Percentiles rank a stretch among this genome's conserved stretches.
Conservation (phyloP, 1,139 yeast species). For the Candida sojae region DNA sequence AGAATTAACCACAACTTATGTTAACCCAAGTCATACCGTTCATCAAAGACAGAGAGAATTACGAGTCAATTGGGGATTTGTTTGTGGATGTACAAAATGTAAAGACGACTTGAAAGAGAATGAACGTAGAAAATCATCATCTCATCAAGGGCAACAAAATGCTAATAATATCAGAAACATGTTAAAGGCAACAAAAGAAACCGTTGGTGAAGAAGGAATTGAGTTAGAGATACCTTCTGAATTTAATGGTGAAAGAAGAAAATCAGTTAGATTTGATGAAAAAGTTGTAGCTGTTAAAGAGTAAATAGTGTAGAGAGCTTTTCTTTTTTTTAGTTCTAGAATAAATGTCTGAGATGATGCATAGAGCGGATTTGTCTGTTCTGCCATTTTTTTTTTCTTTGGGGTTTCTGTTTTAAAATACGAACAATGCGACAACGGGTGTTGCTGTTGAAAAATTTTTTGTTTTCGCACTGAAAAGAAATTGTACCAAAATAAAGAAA, state of each 20-base stretch:
- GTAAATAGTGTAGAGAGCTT: constrained; percentile 2
- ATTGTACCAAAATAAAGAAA: too few relatives aligned
- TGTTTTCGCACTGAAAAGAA: neutral
- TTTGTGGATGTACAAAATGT: constrained; percentile 71
- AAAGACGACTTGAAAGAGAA: constrained; percentile 51
- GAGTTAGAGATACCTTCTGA: constrained; percentile 49
- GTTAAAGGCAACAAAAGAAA: constrained; percentile 37
- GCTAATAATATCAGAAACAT: constrained; percentile 49
- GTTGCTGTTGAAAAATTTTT: constrained; percentile 2
- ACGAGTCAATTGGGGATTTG: constrained; percentile 81
- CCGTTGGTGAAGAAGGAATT: constrained; percentile 43
- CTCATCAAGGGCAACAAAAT: constrained; percentile 19
- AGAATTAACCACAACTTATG: constrained; percentile 70
- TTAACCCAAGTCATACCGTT: constrained; percentile 64
- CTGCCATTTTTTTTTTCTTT: too few relatives aligned
- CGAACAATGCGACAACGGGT: constrained; percentile 3
- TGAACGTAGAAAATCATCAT: constrained; percentile 40
- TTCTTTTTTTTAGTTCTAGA: neutral
- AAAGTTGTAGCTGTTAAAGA: constrained; percentile 42
- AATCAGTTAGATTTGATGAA: constrained; percentile 74
- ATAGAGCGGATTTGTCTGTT: neutral
- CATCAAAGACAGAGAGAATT: constrained; percentile 66
- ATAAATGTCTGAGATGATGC: neutral
- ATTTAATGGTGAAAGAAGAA: constrained; percentile 51
- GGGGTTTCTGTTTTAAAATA: neutral